phyloP scores from a whole-genome alignment of 305 asterid species.

The Fraxinus paxiana region DNA sequence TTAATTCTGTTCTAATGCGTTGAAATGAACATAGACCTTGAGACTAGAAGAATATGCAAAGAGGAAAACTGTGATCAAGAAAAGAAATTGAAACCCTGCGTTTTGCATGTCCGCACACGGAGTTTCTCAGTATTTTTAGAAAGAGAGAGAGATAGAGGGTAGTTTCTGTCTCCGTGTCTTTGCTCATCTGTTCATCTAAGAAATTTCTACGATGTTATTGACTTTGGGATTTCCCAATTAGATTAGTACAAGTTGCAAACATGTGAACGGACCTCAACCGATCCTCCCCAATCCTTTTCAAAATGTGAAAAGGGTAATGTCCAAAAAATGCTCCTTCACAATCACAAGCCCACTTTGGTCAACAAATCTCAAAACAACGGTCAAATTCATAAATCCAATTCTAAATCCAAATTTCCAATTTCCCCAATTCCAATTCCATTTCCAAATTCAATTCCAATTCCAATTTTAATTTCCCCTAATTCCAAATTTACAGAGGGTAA shows the following conservation, averaged over 20 bases:
- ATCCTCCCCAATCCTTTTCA: no score
- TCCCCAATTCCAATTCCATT: no score
- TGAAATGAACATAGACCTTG: constrained; percentile 25
- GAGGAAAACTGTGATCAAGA: constrained; percentile 32
- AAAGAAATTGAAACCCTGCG: constrained; percentile 29
- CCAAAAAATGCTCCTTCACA: no score
- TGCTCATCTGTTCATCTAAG: neutral
- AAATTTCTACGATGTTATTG: neutral
- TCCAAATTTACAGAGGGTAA: no score
- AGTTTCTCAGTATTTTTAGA: neutral
- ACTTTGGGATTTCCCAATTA: neutral
- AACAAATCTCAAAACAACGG: no score
- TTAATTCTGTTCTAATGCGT: neutral
- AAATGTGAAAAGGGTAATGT: no score
- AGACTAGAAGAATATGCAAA: constrained; percentile 35
- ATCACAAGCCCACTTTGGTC: no score
- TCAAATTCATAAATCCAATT: no score
- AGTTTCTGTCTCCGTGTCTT: neutral
- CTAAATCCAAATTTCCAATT: no score
- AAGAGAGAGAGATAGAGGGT: neutral
- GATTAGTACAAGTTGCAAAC: neutral
- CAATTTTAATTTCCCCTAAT: no score
- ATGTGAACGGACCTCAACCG: no score
- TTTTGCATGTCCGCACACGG: constrained; percentile 25
- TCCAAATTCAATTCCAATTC: no score